Evolutionary conservation across 1,139 yeast genomes (phyloP).

Genomic region (Geotrichum bryndzae): DNA sequence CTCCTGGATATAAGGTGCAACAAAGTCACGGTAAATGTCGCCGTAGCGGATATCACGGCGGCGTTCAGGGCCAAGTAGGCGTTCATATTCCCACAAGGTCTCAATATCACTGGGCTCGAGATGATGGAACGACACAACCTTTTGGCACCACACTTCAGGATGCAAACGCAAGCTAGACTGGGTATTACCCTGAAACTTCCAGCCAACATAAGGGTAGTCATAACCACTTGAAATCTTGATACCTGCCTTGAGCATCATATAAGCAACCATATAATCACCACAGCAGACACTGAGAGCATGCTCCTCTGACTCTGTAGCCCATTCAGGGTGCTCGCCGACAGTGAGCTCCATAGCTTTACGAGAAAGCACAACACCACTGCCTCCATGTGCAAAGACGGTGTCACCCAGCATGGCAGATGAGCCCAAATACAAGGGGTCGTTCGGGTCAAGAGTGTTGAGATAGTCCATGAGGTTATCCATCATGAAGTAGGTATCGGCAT

Average conservation of each 20-base stretch:
- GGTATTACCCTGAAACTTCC: conserved; percentile 34
- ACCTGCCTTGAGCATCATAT: conserved; percentile 22
- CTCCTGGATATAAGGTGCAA: conserved; percentile 30
- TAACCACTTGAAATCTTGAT: conserved; percentile 22
- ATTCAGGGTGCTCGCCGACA: conserved; percentile 25
- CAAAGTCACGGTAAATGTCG: conserved; percentile 34
- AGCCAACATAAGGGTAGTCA: conserved; percentile 23
- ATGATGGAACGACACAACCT: conserved; percentile 36
- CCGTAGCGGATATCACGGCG: conserved; percentile 28
- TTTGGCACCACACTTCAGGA: conserved; percentile 32
- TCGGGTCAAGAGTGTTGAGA: conserved; percentile 27
- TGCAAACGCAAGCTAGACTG: conserved; percentile 22
- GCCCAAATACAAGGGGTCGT: conserved; percentile 32
- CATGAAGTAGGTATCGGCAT: conserved; percentile 35
- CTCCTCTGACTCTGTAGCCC: conserved; percentile 26
- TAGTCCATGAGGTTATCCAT: conserved; percentile 30
- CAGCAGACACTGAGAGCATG: conserved; percentile 30
- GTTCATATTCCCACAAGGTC: conserved; percentile 36
- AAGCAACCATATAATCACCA: conserved; percentile 37
- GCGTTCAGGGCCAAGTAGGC: conserved; percentile 27
- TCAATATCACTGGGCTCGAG: conserved; percentile 33
- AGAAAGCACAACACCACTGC: conserved; percentile 36
- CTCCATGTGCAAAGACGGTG: conserved; percentile 36
- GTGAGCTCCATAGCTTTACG: conserved; percentile 30
- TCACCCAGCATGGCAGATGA: conserved; percentile 26